These are phyloP conservation scores for Candida adriatica DNA, from an alignment of 805 yeast genomes.

Conservation along the genomic window DNA sequence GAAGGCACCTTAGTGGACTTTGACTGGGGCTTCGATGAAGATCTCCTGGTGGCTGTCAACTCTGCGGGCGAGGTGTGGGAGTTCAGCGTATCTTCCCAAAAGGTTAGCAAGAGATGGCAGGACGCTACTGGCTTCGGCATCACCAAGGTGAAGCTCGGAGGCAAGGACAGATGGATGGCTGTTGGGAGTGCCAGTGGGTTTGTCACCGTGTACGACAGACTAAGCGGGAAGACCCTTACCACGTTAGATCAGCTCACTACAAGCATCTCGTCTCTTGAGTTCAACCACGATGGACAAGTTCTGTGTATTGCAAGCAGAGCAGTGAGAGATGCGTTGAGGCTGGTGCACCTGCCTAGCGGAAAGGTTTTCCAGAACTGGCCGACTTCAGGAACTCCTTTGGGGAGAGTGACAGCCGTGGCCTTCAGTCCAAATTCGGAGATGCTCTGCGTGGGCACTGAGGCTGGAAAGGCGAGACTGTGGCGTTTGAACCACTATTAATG, in stretches of 20 bases:
- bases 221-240: constrained; percentile 45
- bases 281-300: constrained; percentile 85
- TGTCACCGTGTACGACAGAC: constrained; percentile 75
- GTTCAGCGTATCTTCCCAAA: constrained; percentile 47
- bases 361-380: constrained; percentile 95
- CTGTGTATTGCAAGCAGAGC: constrained; percentile 81
- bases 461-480: constrained; percentile 88
- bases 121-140: constrained; percentile 85
- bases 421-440: constrained; percentile 80
- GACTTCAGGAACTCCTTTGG: constrained; percentile 91
- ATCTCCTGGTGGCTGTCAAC: constrained; percentile 53
- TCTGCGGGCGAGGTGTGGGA: constrained; percentile 88
- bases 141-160: constrained; percentile 70
- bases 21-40: constrained; percentile 48
- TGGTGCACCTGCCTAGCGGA: constrained; percentile 84
- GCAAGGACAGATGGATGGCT: constrained; percentile 75
- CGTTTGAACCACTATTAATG: constrained; percentile 67
- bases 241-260: constrained; percentile 77
- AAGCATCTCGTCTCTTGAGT: constrained; percentile 63
- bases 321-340: constrained; percentile 74
- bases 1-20: constrained; percentile 85
- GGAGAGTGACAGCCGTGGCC: constrained; percentile 76
- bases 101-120: constrained; percentile 63
- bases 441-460: constrained; percentile 85
- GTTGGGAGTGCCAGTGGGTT: constrained; percentile 85